Evolutionary conservation across 768 basidiomycete species (phyloP).

Genomic region (Tubosaeta sp.): DNA sequence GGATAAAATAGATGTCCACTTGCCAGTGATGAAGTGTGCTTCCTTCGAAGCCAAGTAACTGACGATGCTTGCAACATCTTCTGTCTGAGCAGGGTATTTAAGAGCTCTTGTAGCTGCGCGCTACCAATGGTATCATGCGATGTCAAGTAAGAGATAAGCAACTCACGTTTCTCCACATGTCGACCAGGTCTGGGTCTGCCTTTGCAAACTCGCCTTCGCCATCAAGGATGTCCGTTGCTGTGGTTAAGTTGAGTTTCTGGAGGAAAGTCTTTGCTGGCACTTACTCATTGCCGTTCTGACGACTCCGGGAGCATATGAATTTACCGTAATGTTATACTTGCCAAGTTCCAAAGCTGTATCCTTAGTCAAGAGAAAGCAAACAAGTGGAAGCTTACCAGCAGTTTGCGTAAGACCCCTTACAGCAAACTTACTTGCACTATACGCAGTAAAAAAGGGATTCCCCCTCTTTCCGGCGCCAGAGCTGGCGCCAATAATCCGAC

Average conservation of each 20-base stretch:
- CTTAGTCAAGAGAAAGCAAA: neutral
- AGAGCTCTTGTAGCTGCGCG: slow-evolving; percentile 1
- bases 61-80: slow-evolving; percentile 31
- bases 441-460: neutral
- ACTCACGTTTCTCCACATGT: neutral
- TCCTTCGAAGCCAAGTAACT: slow-evolving; percentile 32
- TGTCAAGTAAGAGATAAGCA: neutral
- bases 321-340: slow-evolving; percentile 33
- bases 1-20: neutral
- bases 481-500: slow-evolving; percentile 35
- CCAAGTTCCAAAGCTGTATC: slow-evolving; percentile 26
- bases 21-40: slow-evolving; percentile 34
- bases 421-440: slow-evolving; percentile 32
- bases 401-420: slow-evolving; percentile 37
- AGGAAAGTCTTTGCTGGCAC: neutral
- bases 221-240: neutral
- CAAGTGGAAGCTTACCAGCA: slow-evolving; percentile 23
- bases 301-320: slow-evolving; percentile 35
- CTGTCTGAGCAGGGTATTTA: slow-evolving; percentile 24
- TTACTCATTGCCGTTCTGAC: slow-evolving; percentile 30
- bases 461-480: slow-evolving; percentile 27
- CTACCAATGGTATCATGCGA: neutral
- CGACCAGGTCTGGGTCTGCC: neutral
- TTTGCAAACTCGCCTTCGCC: neutral
- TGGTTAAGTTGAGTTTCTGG: neutral